Conservation (phyloP, 2,329 filamentous ascomycete species). For the Pseudocercospora fuligena region DNA sequence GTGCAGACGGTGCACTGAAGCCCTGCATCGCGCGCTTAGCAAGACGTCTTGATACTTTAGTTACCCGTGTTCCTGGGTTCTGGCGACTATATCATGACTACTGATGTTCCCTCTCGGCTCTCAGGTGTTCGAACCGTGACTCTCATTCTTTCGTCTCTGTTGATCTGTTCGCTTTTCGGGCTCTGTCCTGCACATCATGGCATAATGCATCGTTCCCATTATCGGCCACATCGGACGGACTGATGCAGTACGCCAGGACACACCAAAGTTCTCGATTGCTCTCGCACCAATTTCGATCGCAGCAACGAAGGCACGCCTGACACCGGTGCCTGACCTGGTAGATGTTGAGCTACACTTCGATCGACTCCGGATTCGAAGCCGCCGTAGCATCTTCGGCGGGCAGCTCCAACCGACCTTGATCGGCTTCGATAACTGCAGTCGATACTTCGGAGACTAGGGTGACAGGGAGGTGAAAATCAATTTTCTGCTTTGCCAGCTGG, state of each 20-base stretch:
- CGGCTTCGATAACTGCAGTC: constrained; percentile 1
- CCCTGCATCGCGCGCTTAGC: background rate
- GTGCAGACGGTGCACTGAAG: background rate
- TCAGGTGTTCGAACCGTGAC: background rate
- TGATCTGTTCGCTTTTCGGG: background rate
- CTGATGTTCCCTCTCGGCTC: background rate
- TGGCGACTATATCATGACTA: background rate
- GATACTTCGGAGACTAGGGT: background rate
- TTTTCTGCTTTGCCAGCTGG: background rate
- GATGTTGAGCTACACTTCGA: background rate
- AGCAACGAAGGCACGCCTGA: background rate
- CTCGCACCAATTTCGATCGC: background rate
- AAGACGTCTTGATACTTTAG: background rate
- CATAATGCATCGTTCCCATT: background rate
- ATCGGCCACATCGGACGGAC: no score
- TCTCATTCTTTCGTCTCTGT: background rate
- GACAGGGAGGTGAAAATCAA: constrained; percentile 1
- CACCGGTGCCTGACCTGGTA: background rate
- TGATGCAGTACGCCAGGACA: background rate
- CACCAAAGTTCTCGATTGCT: background rate
- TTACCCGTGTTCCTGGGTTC: background rate
- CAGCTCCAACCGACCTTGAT: background rate
- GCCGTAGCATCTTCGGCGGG: background rate
- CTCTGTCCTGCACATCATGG: background rate
- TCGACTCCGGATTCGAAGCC: background rate